Conservation (phyloP, 306 rosid species). For the Lathyrus aphaca region DNA sequence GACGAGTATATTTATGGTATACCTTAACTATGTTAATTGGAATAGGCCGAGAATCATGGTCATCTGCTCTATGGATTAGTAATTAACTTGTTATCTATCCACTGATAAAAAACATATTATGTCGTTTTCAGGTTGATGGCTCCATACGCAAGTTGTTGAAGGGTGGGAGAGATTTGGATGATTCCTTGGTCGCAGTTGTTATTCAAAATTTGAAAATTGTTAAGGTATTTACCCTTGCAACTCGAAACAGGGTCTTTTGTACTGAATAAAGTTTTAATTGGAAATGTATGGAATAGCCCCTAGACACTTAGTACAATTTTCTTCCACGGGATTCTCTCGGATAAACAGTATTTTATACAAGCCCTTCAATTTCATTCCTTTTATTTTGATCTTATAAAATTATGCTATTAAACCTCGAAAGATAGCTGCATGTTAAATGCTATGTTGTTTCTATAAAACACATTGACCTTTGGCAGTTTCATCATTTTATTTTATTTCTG, state of each 20-base stretch:
- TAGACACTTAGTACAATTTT: neutral
- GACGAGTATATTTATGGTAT: constrained; percentile 14
- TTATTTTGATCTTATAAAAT: constrained; percentile 15
- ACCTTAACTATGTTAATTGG: constrained; percentile 16
- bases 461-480: constrained; percentile 26
- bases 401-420: constrained; percentile 16
- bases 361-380: neutral
- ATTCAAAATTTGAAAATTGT: constrained; percentile 84
- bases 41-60: constrained; percentile 22
- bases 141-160: constrained; percentile 64
- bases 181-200: constrained; percentile 69
- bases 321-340: constrained; percentile 22
- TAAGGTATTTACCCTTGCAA: constrained; percentile 57
- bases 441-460: constrained; percentile 13
- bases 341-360: neutral
- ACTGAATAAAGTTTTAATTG: constrained; percentile 32
- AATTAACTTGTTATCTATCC: constrained; percentile 17
- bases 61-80: constrained; percentile 13
- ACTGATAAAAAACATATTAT: constrained; percentile 26
- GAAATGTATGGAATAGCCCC: neutral
- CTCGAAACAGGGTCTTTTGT: constrained; percentile 30
- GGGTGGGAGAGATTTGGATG: constrained; percentile 74
- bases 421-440: constrained; percentile 5
- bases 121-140: constrained; percentile 59
- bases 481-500: neutral